These are phyloP conservation scores for Schizosaccharomyces octosporus DNA, from an alignment of 805 yeast genomes.

Conservation along the genomic window DNA sequence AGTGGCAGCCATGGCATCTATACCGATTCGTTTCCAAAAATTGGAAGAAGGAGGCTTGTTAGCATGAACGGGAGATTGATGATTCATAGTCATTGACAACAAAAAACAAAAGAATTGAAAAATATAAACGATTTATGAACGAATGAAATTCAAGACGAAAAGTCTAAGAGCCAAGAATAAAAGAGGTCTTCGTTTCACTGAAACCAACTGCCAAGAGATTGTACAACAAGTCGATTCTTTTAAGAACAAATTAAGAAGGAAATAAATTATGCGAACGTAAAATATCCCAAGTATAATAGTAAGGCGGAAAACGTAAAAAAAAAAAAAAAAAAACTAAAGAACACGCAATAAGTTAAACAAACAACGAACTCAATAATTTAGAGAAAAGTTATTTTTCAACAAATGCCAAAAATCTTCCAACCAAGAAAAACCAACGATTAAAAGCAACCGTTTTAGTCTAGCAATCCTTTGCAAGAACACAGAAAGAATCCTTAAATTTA, in stretches of 20 bases:
- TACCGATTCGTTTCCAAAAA: not conserved
- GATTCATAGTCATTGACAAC: not conserved
- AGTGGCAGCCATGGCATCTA: not conserved
- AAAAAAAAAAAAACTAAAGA: too few species aligned
- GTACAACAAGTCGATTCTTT: not conserved
- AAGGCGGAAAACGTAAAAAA: not conserved
- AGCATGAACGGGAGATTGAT: not conserved
- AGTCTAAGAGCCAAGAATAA: too few species aligned
- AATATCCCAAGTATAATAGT: not conserved
- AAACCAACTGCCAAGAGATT: not conserved
- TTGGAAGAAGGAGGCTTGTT: not conserved
- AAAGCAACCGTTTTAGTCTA: too few species aligned
- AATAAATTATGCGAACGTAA: not conserved
- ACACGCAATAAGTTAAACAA: too few species aligned
- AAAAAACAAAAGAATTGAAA: not conserved
- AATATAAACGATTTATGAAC: not conserved
- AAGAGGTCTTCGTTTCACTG: too few species aligned
- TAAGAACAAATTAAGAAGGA: not conserved
- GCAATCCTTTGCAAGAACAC: too few species aligned
- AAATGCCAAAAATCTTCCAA: too few species aligned
- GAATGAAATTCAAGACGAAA: too few species aligned
- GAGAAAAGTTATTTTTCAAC: too few species aligned
- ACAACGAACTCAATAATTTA: too few species aligned
- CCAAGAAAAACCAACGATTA: too few species aligned
- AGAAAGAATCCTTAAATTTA: too few species aligned